Evolutionary conservation across 345 rosid genomes (phyloP), one percentile per base, ranked within the genome.

Genomic region (Mangifera indica): DNA sequence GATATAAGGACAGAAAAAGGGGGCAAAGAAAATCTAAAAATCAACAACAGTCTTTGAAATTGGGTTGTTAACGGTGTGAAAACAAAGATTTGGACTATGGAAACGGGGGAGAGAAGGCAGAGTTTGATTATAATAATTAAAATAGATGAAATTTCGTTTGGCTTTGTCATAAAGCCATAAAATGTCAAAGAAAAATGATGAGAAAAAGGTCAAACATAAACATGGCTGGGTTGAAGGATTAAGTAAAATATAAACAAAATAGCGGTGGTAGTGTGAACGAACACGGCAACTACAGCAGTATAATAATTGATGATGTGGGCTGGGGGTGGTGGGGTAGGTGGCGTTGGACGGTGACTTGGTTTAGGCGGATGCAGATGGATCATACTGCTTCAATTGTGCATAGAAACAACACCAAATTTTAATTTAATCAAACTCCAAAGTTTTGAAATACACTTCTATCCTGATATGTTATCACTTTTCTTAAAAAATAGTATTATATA

Each of bases 231-330:
- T 59, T 59, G 0, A 58, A 60, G 5, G 25, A 32, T 17, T 26
- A 59, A 60, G 7, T 15, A 53, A 29, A 29, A 52, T n/a, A n/a
- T n/a, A 64, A 3, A 42, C 32, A n/a, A 45, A 1, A n/a, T n/a
- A n/a, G 21, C 5, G 71, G 2, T n/a, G 22, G 3, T n/a, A 15
- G 84, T 83, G 85, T 85, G 32, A 29, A 29, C 32, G 87, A 76
- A 85, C 86, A 71, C 78, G 71, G 67, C 61, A 57, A 15, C 13
- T 2, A 3, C 11, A 46, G 14, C 2, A 46, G 11, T 22, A 20
- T 68, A 22, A 22, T 69, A 58, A 2, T 14, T 7, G 17, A 10
- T 11, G n/a, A 29, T 20, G 29, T 66, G 48, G 32, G 32, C 32
- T 29, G 32, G 32, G 57, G 22, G 54, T 3, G 76, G 80, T 49